Base-by-base conservation (phyloP, 2,329 filamentous ascomycete genomes). In the Nigrospora oryzae region DNA sequence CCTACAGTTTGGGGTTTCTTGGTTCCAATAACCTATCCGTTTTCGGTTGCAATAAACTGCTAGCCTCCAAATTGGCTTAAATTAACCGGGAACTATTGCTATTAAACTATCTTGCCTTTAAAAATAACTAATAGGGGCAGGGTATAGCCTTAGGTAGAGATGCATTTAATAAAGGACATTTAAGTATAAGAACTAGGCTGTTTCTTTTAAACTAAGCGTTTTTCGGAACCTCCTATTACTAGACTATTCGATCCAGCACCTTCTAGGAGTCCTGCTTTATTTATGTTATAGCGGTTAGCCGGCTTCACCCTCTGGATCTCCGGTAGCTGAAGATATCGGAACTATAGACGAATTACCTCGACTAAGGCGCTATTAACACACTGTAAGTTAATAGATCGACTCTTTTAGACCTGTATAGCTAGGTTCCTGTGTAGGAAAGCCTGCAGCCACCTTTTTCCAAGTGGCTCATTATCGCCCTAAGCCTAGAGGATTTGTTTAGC, bases 81-180 rank as follows among this genome's bases (percentile, higher is more conserved):
- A 30, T 45, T 31, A 28, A 41, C 14, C 11, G 30, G 43, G 36
- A 45, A 45, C 37, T 8, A 45, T 30, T 45, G 15, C 38, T 45
- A n/a, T 45, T 45, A 11, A 11, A 45, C 43, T 15, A 13, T 17
- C 31, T 36, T 45, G 0, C 43, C 38, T n/a, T 38, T 40, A n/a
- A 15, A 45, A 13, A 45, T 45, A 19, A 42, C 33, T 10, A 45
- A 37, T 17, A 33, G 43, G 3, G 43, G 38, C 6, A 45, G n/a
- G 14, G 12, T 11, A 36, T 28, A 23, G n/a, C 43, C 31, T 28
- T 28, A 34, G n/a, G 38, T 19, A 28, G 16, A 38, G 15, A 45
- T 16, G 36, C n/a, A 40, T 37, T 45, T 30, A 31, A 45, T 35
- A 19, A 45, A 28, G 15, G 37, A 38, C 15, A 17, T 38, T 23